phyloP scores from a whole-genome alignment of 2,329 filamentous ascomycete species.

The Thelonectria rubi region DNA sequence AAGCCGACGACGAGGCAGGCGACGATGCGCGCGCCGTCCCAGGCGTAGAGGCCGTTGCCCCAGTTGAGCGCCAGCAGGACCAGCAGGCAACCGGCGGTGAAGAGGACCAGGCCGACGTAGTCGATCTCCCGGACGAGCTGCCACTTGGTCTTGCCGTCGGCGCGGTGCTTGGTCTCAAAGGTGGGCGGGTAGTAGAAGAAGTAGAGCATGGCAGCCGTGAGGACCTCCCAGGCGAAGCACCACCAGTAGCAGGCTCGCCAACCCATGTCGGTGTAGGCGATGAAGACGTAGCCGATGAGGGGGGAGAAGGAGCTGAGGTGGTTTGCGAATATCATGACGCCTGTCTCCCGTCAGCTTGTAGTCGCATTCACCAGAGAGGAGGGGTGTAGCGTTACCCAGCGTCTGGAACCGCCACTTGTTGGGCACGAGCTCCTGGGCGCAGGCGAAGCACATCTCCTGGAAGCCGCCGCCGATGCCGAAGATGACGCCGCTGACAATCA shows the following conservation, averaged over 20 bases:
- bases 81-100: constrained; percentile 26
- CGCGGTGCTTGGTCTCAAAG: constrained; percentile 46
- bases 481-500: constrained; percentile 50
- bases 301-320: constrained; percentile 44
- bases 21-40: constrained; percentile 35
- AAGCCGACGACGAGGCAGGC: constrained; percentile 38
- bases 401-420: constrained; percentile 45
- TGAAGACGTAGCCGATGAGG: constrained; percentile 46
- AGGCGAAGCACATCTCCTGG: constrained; percentile 51
- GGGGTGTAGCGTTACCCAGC: constrained; percentile 27
- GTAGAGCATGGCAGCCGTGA: constrained; percentile 42
- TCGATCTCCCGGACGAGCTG: constrained; percentile 34
- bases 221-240: constrained; percentile 44
- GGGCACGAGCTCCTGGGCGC: constrained; percentile 45
- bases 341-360: constrained; percentile 1
- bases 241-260: constrained; percentile 49
- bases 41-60: constrained; percentile 37
- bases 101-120: constrained; percentile 30
- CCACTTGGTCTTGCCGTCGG: constrained; percentile 33
- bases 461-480: constrained; percentile 52
- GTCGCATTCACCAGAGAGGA: too few relatives aligned
- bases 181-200: constrained; percentile 47
- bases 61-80: constrained; percentile 36
- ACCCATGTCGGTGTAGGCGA: constrained; percentile 39
- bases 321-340: constrained; percentile 45